Base-by-base conservation (phyloP, 208 protist genomes). In the Crithidia expoeki region DNA sequence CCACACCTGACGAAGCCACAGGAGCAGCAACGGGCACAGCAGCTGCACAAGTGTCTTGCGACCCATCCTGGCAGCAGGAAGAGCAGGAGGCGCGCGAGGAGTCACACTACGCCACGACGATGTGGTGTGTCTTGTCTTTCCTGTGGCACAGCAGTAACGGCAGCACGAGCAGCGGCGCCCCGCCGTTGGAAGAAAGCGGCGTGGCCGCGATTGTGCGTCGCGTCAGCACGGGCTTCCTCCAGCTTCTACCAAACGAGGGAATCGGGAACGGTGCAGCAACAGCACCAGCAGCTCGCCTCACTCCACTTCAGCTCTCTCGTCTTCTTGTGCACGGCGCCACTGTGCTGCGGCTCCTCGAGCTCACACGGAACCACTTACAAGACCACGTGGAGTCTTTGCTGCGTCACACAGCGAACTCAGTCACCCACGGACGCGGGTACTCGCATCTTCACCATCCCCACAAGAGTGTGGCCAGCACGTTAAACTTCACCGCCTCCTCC, bases 251-350 rank as follows among this genome's bases (percentile, higher is more conserved):
- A 14, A 42, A 5, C 47, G 28, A 28, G 33, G 11, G 27, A 16
- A 30, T 25, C 2, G 57, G n/a, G 33, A 4, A 16, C 27, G 28
- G 27, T 38, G 23, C 27, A 4, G 25, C 11, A 14, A 25, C 46
- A 27, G 6, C 21, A 5, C 34, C 23, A 12, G 36, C 19, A 11
- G 1, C n/a, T 21, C 36, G 21, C 44, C 34, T 76, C 4, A 42
- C 71, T 2, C 63, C 57, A 11, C 19, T 59, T 25, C 63, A 46
- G 36, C 71, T 76, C 7, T n/a, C 38, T 7, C 71, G 71, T n/a
- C 71, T 70, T 19, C 67, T 76, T 23, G 63, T 28, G 28, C 71
- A 76, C 57, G 71, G 71, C 40, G 21, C 46, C 42, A 76, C 63
- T 23, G 71, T 57, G 57, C 71, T 55, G 14, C 71, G 71, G 19